Percentiles rank a stretch among this genome's conserved stretches.
phyloP scores from a whole-genome alignment of 306 rosid genomes.

The Prinsepia uniflora region DNA sequence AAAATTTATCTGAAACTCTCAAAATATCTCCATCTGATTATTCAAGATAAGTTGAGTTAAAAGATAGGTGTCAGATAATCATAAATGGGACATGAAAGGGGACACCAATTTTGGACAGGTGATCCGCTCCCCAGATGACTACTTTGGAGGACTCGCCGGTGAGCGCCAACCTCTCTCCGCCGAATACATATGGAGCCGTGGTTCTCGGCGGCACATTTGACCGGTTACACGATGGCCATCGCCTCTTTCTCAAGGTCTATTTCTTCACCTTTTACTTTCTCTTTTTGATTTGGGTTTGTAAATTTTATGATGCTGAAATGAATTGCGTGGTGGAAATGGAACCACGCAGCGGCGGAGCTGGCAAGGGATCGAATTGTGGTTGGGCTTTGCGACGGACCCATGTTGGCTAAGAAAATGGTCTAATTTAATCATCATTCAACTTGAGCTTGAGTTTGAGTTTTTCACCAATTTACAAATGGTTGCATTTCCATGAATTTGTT shows the following conservation, averaged over 20 bases:
- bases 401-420: constrained; percentile 75
- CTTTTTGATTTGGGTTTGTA: constrained; percentile 7
- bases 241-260: constrained; percentile 77
- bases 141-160: constrained; percentile 41
- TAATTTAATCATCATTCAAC: background rate
- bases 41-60: too few relatives aligned
- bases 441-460: background rate
- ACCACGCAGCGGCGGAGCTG: constrained; percentile 65
- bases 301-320: background rate
- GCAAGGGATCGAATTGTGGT: constrained; percentile 62
- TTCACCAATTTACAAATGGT: background rate
- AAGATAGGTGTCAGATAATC: too few relatives aligned
- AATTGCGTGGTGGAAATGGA: background rate
- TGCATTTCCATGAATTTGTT: background rate
- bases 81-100: too few relatives aligned
- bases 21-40: too few relatives aligned
- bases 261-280: background rate
- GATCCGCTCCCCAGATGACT: constrained; percentile 37
- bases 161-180: constrained; percentile 54
- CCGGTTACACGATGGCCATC: constrained; percentile 89
- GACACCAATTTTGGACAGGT: too few relatives aligned
- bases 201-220: constrained; percentile 95
- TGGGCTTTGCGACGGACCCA: constrained; percentile 88
- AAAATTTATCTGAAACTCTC: too few relatives aligned
- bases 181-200: constrained; percentile 61